phyloP scores from a whole-genome alignment of 2,329 filamentous ascomycete species.

The Hypoxylon sp. region DNA sequence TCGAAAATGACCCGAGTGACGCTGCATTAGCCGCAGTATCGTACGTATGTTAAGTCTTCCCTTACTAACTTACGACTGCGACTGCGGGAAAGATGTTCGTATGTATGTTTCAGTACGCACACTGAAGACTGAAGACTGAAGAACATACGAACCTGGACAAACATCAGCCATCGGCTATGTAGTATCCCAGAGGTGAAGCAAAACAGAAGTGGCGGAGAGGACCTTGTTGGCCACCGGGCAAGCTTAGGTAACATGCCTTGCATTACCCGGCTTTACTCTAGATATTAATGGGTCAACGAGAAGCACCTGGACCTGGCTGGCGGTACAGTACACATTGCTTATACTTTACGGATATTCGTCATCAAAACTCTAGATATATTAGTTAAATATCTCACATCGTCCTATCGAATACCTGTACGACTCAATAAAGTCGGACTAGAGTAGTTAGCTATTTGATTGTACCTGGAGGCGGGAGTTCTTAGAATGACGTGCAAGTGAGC shows the following conservation, averaged over 20 bases:
- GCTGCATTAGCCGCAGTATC: constrained; percentile 38
- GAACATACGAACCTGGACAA: background rate
- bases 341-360: constrained; percentile 21
- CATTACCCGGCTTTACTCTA: background rate
- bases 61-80: constrained; percentile 22
- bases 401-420: constrained; percentile 16
- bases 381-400: constrained; percentile 15
- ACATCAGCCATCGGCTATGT: background rate
- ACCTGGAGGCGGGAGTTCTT: background rate
- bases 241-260: constrained; percentile 11
- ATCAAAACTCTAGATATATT: constrained; percentile 22
- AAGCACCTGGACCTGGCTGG: background rate
- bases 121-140: no score
- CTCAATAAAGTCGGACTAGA: constrained; percentile 22
- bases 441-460: background rate
- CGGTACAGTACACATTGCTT: background rate
- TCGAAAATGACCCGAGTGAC: constrained; percentile 24
- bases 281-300: background rate
- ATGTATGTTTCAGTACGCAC: constrained; percentile 8
- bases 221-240: constrained; percentile 28
- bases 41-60: constrained; percentile 29
- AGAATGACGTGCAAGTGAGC: constrained; percentile 14
- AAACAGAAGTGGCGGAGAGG: constrained; percentile 2
- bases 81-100: constrained; percentile 21
- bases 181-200: background rate